Percentiles rank a stretch among this genome's conserved stretches.
phyloP scores from a whole-genome alignment of 208 protist genomes.

The Trypanosomatidae sp. region DNA sequence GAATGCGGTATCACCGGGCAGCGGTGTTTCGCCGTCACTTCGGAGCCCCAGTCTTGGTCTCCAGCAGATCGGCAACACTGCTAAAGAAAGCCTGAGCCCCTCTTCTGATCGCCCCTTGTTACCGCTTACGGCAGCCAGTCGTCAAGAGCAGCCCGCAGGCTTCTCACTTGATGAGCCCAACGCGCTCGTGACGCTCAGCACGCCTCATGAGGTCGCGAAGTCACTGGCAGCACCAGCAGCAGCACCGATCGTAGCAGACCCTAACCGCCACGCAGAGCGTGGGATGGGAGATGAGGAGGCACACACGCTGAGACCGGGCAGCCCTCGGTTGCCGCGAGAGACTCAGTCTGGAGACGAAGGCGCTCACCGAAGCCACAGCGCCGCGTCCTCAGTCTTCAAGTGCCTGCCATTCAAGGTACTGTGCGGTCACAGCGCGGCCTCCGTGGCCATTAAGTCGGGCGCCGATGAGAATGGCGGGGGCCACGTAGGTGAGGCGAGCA shows the following conservation, averaged over 20 bases:
- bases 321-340: background rate
- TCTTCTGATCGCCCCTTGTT: background rate
- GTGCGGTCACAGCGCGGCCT: background rate
- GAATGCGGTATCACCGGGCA: slow-evolving; percentile 12
- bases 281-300: background rate
- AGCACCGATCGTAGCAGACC: background rate
- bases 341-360: background rate
- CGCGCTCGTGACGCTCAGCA: slow-evolving; percentile 7
- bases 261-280: background rate
- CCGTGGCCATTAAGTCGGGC: slow-evolving; percentile 3
- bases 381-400: background rate
- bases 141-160: slow-evolving; percentile 13
- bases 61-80: background rate
- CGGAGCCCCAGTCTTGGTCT: background rate
- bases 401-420: background rate
- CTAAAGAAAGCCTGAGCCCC: background rate
- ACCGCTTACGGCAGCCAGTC: background rate
- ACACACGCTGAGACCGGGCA: background rate
- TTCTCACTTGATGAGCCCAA: slow-evolving; percentile 23
- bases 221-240: background rate
- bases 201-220: slow-evolving; percentile 7
- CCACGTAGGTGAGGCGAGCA: background rate
- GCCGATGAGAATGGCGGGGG: background rate
- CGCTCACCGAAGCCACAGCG: background rate
- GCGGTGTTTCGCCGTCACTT: slow-evolving; percentile 1